phyloP scores from a whole-genome alignment of 768 basidiomycete species.

The Lentinula guzmanii region DNA sequence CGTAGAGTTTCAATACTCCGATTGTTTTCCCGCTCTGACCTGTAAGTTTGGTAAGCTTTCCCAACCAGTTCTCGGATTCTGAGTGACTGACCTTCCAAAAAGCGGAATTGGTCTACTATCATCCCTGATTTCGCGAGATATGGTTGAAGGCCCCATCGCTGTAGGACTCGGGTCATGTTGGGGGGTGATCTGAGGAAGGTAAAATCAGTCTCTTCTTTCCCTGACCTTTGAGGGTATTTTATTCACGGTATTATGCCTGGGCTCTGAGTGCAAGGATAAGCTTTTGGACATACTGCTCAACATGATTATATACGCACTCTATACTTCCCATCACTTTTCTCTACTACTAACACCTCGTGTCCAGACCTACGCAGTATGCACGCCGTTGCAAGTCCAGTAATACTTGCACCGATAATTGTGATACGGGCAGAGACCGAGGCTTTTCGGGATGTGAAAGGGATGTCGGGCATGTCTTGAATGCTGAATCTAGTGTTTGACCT shows the following conservation, averaged over 20 bases:
- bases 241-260: slow-evolving; percentile 35
- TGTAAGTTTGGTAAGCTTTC: slow-evolving; percentile 13
- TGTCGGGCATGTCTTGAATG: slow-evolving; percentile 21
- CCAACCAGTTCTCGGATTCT: not conserved
- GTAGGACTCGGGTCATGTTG: slow-evolving; percentile 50
- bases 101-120: slow-evolving; percentile 24
- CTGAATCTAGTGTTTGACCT: not conserved
- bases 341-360: slow-evolving; percentile 55
- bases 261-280: slow-evolving; percentile 18
- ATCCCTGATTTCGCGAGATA: slow-evolving; percentile 31
- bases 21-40: slow-evolving; percentile 39
- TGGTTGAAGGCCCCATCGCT: slow-evolving; percentile 49
- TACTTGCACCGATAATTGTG: slow-evolving; percentile 39
- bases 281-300: not conserved
- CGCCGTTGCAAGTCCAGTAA: slow-evolving; percentile 53
- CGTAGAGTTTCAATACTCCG: slow-evolving; percentile 40
- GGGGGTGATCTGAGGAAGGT: slow-evolving; percentile 33
- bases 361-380: slow-evolving; percentile 50
- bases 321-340: slow-evolving; percentile 37
- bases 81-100: slow-evolving; percentile 17
- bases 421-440: slow-evolving; percentile 26
- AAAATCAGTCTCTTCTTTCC: not conserved
- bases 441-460: slow-evolving; percentile 16
- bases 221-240: not conserved
- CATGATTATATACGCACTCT: slow-evolving; percentile 22